These are phyloP conservation scores for Phlegmacium glaucopus DNA, from an alignment of 768 basidiomycete genomes.

Conservation along the genomic window DNA sequence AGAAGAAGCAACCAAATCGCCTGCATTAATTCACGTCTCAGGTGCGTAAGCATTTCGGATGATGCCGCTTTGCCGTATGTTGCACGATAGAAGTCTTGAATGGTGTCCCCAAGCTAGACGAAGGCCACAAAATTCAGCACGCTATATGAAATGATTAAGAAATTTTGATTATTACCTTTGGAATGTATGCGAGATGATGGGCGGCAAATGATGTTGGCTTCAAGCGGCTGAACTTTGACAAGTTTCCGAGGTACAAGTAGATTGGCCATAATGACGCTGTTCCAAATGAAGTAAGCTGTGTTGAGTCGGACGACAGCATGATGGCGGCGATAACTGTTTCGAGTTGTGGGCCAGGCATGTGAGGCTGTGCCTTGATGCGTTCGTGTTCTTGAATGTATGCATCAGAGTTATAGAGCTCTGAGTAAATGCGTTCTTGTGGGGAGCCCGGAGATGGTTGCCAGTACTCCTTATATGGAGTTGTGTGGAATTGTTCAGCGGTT, in stretches of 20 bases:
- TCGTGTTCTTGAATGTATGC: constrained; percentile 16
- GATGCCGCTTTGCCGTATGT: neutral
- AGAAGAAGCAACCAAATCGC: constrained; percentile 28
- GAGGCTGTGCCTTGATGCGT: no score
- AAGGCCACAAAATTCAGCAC: constrained; percentile 12
- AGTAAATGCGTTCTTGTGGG: constrained; percentile 12
- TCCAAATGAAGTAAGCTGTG: constrained; percentile 25
- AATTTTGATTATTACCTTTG: constrained; percentile 23
- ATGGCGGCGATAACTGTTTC: constrained; percentile 14
- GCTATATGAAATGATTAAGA: neutral
- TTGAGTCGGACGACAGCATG: constrained; percentile 18
- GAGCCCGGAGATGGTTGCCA: constrained; percentile 17
- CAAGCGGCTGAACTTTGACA: constrained; percentile 35
- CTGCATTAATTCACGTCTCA: constrained; percentile 30
- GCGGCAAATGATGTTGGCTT: constrained; percentile 24
- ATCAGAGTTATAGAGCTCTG: constrained; percentile 19
- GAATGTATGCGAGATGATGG: constrained; percentile 42
- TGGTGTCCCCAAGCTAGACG: constrained; percentile 9
- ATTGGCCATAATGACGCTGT: constrained; percentile 36
- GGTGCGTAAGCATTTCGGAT: constrained; percentile 25
- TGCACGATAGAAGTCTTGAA: constrained; percentile 17
- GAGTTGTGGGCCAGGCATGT: constrained; percentile 8
- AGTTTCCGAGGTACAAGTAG: constrained; percentile 36
- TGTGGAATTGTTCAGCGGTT: constrained; percentile 14
- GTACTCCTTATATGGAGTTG: constrained; percentile 20